Evolutionary conservation across 1,284 basidiomycete species (phyloP).

Genomic region (Ceratobasidium sp.): DNA sequence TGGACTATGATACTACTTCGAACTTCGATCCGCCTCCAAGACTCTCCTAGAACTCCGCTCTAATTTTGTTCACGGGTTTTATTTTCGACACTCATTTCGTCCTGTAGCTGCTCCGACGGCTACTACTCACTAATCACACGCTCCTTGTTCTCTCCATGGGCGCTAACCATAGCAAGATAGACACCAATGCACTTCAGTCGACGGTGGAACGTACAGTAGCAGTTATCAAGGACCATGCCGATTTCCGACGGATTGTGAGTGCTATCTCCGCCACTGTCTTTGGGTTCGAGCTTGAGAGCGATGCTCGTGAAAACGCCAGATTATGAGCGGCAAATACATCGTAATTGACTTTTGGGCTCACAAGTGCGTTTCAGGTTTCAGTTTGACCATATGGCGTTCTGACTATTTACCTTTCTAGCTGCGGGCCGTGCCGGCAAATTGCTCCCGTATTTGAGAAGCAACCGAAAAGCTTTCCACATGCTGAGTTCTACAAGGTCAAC

Average conservation of each 20-base stretch:
- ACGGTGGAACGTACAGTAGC: conserved; percentile 37
- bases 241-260: conserved; percentile 34
- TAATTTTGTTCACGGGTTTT: conserved; percentile 10
- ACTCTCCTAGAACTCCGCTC: conserved; percentile 11
- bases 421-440: conserved; percentile 44
- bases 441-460: conserved; percentile 46
- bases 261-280: background rate
- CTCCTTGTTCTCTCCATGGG: conserved; percentile 39
- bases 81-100: conserved; percentile 28
- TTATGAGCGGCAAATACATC: conserved; percentile 34
- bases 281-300: background rate
- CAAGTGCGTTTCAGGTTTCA: conserved; percentile 4
- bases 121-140: background rate
- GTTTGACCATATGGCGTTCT: background rate
- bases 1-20: conserved; percentile 6
- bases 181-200: conserved; percentile 27
- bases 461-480: conserved; percentile 34
- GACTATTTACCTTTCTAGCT: conserved; percentile 9
- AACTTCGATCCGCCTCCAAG: conserved; percentile 29
- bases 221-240: conserved; percentile 34
- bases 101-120: background rate
- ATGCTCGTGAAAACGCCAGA: conserved; percentile 8
- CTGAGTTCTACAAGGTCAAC: conserved; percentile 46
- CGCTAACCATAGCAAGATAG: conserved; percentile 41
- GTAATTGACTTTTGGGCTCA: conserved; percentile 44